phyloP scores from a whole-genome alignment of 257 asterid species.

The Anisodus acutangulus region DNA sequence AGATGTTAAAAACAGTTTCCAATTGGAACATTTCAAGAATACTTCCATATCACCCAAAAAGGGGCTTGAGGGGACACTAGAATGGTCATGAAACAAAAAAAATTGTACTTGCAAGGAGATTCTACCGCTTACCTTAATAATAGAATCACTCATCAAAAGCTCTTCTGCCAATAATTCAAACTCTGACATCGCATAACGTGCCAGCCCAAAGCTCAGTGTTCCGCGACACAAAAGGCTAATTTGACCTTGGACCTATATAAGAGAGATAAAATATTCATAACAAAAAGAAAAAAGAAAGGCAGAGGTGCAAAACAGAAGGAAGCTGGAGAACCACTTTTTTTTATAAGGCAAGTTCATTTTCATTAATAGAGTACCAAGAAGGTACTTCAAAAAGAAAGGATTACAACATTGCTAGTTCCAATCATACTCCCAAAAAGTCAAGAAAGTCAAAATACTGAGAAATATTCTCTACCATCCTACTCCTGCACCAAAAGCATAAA shows the following conservation, averaged over 20 bases:
- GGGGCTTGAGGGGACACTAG: neutral
- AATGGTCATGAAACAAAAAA: conserved; percentile 22
- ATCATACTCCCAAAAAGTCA: neutral
- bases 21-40: neutral
- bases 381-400: neutral
- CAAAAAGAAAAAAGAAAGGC: neutral
- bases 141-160: conserved; percentile 93
- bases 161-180: conserved; percentile 98
- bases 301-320: neutral
- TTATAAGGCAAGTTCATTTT: neutral
- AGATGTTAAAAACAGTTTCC: neutral
- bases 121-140: conserved; percentile 62
- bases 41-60: neutral
- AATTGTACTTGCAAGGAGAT: conserved; percentile 11
- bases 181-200: conserved; percentile 92
- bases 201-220: conserved; percentile 91
- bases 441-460: neutral
- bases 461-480: neutral
- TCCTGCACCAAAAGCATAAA: neutral
- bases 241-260: conserved; percentile 92
- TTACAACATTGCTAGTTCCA: neutral
- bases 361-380: neutral
- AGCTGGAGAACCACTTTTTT: neutral
- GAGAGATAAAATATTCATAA: conserved; percentile 36
- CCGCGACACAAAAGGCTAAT: conserved; percentile 81